Base-by-base conservation (phyloP, 2,329 filamentous ascomycete species). In the Cytospora piceae region DNA sequence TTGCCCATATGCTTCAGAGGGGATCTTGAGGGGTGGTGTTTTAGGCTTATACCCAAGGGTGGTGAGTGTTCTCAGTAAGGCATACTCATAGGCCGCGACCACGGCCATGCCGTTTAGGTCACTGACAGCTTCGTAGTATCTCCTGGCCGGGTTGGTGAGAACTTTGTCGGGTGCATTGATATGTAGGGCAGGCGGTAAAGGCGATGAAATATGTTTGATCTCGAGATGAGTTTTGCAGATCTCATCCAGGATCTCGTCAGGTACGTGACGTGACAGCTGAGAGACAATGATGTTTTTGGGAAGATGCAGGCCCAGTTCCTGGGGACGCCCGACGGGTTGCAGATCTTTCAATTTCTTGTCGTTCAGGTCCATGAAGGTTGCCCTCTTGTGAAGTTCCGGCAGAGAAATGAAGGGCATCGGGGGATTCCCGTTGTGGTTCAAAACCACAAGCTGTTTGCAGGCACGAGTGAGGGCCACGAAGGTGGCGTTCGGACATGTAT, bases 391-490 rank as follows among this genome's bases (percentile, higher is more conserved):
- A 4, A 53, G 58, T 31, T 22, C 27, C 8, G 2, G 2, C 39
- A 29, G 24, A n/a, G 67, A 66, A 0, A 72, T 65, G 63, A 72
- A 75, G 3, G 73, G 69, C 70, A 76, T 72, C 4, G 72, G 62
- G 1, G 64, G 56, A 12, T 69, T 29, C 0, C 52, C 12, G 2
- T 66, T 58, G 8, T 70, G 6, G 24, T 75, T 70, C 2, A 76
- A 7, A 9, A 75, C 62, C 14, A 76, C 70, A 15, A 76, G 71
- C 51, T 75, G 74, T 46, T 72, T 67, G 14, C 42, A 34, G 14
- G 74, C 71, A 15, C 74, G 73, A 0, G 73, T 75, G 2, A 76
- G 59, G 12, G 72, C 75, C 9, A 76, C 75, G 61, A 74, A 75
- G 15, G 61, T 62, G 29, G 71, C 68, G 17, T 76, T 76, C 11